Conservation (phyloP, 768 basidiomycete genomes). For the Coprinopsis cinerea region DNA sequence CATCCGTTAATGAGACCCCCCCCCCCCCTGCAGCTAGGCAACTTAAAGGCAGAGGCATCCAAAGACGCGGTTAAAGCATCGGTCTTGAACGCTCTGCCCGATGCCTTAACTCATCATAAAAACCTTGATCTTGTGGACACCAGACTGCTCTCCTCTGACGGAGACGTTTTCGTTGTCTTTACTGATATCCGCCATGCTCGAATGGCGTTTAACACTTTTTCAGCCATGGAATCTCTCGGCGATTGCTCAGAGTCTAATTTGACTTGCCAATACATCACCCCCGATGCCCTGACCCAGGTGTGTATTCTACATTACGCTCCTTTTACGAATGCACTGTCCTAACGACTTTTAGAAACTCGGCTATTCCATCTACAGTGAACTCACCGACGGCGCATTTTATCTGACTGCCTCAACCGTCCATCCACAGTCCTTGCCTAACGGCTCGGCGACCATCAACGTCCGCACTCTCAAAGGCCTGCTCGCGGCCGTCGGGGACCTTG, state of each 20-base stretch:
- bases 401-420: constrained; percentile 34
- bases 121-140: background rate
- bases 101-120: background rate
- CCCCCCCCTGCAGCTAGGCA: background rate
- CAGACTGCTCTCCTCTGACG: background rate
- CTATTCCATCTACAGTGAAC: constrained; percentile 42
- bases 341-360: constrained; percentile 43
- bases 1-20: background rate
- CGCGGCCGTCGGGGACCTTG: constrained; percentile 30
- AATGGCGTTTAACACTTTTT: background rate
- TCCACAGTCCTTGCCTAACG: constrained; percentile 1
- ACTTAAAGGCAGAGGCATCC: no score
- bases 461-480: constrained; percentile 26
- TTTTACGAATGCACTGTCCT: constrained; percentile 9
- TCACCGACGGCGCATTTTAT: constrained; percentile 46
- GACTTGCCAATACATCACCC: constrained; percentile 9
- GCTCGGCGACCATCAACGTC: constrained; percentile 15
- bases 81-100: background rate
- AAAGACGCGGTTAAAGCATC: background rate
- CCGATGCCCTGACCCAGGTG: constrained; percentile 42
- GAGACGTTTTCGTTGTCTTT: background rate
- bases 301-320: constrained; percentile 12
- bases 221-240: background rate
- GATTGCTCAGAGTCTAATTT: background rate
- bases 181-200: background rate